phyloP scores from a whole-genome alignment of 345 rosid species.

The Barbarea vulgaris region DNA sequence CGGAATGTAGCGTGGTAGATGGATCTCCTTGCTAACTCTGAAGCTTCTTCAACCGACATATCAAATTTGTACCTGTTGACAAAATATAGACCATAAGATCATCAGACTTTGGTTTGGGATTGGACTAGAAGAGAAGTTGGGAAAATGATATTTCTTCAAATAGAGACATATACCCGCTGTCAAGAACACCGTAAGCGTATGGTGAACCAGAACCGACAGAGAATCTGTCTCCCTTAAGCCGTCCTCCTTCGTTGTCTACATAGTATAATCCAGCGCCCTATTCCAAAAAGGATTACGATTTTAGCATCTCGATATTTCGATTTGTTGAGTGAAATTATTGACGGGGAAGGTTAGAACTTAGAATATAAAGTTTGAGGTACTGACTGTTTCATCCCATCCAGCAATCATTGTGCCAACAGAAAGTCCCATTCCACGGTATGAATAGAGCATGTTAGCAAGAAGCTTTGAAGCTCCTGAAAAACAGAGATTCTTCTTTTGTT shows the following conservation, averaged over 20 bases:
- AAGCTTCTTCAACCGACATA: slow-evolving; percentile 87
- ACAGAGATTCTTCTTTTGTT: slow-evolving; percentile 97
- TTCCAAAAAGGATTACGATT: background rate
- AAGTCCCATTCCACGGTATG: slow-evolving; percentile 94
- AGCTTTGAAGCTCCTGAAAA: slow-evolving; percentile 92
- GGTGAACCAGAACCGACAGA: slow-evolving; percentile 99
- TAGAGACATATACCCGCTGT: slow-evolving; percentile 63
- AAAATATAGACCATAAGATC: background rate
- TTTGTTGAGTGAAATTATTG: background rate
- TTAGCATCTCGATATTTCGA: background rate
- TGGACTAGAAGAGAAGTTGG: background rate
- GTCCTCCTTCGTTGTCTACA: slow-evolving; percentile 96
- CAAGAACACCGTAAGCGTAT: slow-evolving; percentile 92
- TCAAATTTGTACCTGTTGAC: slow-evolving; percentile 64
- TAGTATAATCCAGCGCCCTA: slow-evolving; percentile 98
- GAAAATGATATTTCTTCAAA: too few relatives aligned
- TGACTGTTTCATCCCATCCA: slow-evolving; percentile 97
- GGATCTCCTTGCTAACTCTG: slow-evolving; percentile 86
- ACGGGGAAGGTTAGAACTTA: background rate
- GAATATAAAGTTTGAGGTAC: slow-evolving; percentile 9
- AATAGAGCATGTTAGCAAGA: slow-evolving; percentile 87
- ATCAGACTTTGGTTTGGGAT: background rate
- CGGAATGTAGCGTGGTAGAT: slow-evolving; percentile 97
- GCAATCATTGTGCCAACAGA: slow-evolving; percentile 99
- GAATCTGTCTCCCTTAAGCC: slow-evolving; percentile 84